These are phyloP conservation scores for Lantana camara DNA, from an alignment of 257 asterid species.

Conservation along the genomic window DNA sequence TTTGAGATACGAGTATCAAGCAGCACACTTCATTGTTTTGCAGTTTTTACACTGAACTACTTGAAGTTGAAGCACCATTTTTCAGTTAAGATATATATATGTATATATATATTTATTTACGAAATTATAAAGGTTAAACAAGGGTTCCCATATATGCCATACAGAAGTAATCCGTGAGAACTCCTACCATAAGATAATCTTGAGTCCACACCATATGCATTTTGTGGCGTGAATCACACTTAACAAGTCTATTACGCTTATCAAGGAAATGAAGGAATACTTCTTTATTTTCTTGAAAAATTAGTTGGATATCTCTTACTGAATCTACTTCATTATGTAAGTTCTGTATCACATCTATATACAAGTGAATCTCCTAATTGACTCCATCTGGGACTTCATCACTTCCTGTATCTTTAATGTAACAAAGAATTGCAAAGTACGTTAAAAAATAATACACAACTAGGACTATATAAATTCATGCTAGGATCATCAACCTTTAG, in stretches of 20 bases:
- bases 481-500: constrained; percentile 14
- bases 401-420: background rate
- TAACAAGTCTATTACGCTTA: constrained; percentile 13
- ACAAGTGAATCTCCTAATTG: constrained; percentile 10
- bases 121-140: too few species aligned
- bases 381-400: background rate
- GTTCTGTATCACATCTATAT: background rate
- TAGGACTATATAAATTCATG: constrained; percentile 1
- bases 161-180: too few species aligned
- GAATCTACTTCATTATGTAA: background rate
- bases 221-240: too few species aligned
- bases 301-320: constrained; percentile 15
- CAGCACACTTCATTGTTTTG: constrained; percentile 5
- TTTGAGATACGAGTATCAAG: constrained; percentile 5
- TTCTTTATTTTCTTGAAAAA: background rate
- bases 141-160: too few species aligned
- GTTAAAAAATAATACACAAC: background rate
- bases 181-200: too few species aligned
- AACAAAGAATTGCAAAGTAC: constrained; percentile 2
- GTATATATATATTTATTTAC: too few species aligned
- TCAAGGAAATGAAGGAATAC: background rate
- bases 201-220: too few species aligned
- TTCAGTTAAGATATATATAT: background rate
- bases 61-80: constrained; percentile 19
- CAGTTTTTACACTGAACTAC: too few species aligned